Base-by-base conservation (phyloP, 257 asterid genomes). In the Anisodus tanguticus region DNA sequence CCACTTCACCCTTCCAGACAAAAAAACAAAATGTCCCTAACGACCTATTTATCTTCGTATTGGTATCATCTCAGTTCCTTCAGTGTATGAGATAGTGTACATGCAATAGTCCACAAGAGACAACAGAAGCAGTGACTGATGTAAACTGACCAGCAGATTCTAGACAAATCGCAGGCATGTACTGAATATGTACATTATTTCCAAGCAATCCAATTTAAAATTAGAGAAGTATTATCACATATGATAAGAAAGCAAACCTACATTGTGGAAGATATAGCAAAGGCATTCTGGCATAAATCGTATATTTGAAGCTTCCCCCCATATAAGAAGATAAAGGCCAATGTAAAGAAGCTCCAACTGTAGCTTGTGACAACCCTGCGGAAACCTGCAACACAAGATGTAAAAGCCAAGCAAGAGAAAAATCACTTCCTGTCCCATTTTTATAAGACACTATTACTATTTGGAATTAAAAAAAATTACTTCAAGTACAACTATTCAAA, bases 251-350 rank as follows among this genome's bases (percentile, higher is more conserved):
- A 83, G 86, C 17, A 84, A 89, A 81, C 95, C 51, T 93, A 97
- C 99, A 85, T 84, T 89, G 88, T 97, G 99, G 89, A 97, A 97
- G 59, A 97, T 93, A 89, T 94, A 97, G 93, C 99, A 97, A 66
- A 97, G 79, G 91, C 99, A 97, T 84, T 97, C 99, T 22, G 99
- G 99, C 99, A 97, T 97, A 85, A 97, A 97, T 22, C 99, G 97
- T 82, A 97, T 88, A 83, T 97, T 97, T 82, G 99, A 97, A 88
- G 98, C 98, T 94, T 97, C 99, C 19, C 99, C 98, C 99, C 99
- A 97, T 66, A 97, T 94, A 86, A 97, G 97, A 86, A 97, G 98
- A 93, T 94, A 97, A 70, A 97, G 97, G 72, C 91, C 98, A 86
- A 94, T 92, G 92, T 97, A 94, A 67, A 97, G 98, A 89, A 97